Percentiles rank a stretch among this genome's conserved stretches.
These are phyloP conservation scores for Coemansia sp. DNA, from an alignment of 192 early-diverging fungal genomes.

Conservation along the genomic window DNA sequence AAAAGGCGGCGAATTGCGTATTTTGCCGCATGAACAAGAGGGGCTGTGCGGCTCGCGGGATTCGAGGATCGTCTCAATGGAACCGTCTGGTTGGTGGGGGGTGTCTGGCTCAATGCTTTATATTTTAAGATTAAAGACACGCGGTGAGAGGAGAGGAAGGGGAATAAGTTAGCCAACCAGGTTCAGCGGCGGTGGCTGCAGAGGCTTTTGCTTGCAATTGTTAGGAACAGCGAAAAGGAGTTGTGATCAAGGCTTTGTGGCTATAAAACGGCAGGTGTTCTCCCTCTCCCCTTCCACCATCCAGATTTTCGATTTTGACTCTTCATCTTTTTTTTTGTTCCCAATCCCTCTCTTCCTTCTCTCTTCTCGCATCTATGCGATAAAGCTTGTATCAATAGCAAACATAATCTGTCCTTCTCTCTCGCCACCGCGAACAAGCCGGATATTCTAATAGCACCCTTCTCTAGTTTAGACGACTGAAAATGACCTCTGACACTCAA, in stretches of 20 bases:
- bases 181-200: too few relatives aligned
- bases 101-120: too few relatives aligned
- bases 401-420: neutral
- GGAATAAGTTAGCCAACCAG: too few relatives aligned
- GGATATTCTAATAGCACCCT: neutral
- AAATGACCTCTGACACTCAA: slow-evolving; percentile 39
- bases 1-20: slow-evolving; percentile 1
- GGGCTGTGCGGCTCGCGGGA: neutral
- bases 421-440: neutral
- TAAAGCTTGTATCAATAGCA: slow-evolving; percentile 8
- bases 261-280: neutral
- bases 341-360: neutral
- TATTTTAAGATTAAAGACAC: too few relatives aligned
- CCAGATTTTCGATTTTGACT: neutral
- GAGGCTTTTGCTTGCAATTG: neutral
- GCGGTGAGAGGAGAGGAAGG: too few relatives aligned
- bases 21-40: neutral
- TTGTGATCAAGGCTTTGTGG: neutral
- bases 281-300: neutral
- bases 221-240: neutral
- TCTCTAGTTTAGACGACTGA: neutral
- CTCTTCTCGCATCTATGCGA: neutral
- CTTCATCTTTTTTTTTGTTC: neutral
- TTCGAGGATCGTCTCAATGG: neutral
- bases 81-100: too few relatives aligned